phyloP scores from a whole-genome alignment of 306 rosid species.

The Fragaria vesca region DNA sequence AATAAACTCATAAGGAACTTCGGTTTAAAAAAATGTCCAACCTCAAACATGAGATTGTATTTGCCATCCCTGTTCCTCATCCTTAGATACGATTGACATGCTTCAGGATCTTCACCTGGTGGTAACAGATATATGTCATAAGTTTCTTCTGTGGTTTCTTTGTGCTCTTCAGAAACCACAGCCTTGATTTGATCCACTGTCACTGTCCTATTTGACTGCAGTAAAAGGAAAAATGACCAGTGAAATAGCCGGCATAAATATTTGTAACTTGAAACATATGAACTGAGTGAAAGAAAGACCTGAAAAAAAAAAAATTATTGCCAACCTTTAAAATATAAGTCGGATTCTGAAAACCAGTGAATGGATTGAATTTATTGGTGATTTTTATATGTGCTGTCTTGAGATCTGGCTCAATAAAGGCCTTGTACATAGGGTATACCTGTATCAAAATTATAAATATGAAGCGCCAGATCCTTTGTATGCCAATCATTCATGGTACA shows the following conservation, averaged over 20 bases:
- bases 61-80: slow-evolving; percentile 99
- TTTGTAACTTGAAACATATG: slow-evolving; percentile 10
- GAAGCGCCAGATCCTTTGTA: slow-evolving; percentile 26
- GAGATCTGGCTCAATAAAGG: slow-evolving; percentile 98
- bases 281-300: slow-evolving; percentile 15
- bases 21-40: slow-evolving; percentile 31
- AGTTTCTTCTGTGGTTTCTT: slow-evolving; percentile 84
- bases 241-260: slow-evolving; percentile 13
- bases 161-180: slow-evolving; percentile 62
- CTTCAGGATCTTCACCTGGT: slow-evolving; percentile 99
- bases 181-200: slow-evolving; percentile 80
- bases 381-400: slow-evolving; percentile 94
- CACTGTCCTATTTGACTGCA: slow-evolving; percentile 76
- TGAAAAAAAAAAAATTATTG: not conserved
- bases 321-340: slow-evolving; percentile 81
- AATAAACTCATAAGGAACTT: slow-evolving; percentile 10
- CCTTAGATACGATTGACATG: slow-evolving; percentile 96
- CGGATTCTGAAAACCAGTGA: slow-evolving; percentile 95
- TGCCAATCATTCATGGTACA: slow-evolving; percentile 12
- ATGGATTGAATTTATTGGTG: slow-evolving; percentile 90
- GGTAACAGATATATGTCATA: slow-evolving; percentile 98
- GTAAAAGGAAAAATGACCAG: slow-evolving; percentile 11
- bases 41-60: slow-evolving; percentile 99
- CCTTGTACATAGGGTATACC: slow-evolving; percentile 99
- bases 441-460: slow-evolving; percentile 31